A percentile compares a stretch with the other conserved stretches of the same genome.
These are phyloP conservation scores for Protomyces inundatus DNA, from an alignment of 1,139 yeast genomes.

Conservation along the genomic window DNA sequence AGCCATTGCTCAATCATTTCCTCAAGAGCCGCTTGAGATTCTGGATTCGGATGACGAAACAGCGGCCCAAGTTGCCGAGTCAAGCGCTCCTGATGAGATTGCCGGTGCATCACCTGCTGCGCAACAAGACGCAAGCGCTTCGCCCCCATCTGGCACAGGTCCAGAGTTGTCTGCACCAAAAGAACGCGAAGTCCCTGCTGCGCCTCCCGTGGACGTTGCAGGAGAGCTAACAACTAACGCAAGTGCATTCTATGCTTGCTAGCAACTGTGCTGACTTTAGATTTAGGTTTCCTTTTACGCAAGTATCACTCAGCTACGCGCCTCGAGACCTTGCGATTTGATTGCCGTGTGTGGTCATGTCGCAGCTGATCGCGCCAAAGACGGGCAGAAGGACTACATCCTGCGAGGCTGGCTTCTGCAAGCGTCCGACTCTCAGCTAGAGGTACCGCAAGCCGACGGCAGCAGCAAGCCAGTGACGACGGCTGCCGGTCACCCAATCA, in stretches of 20 bases:
- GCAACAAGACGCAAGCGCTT: not conserved
- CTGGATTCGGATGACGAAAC: not conserved
- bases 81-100: not conserved
- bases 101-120: not conserved
- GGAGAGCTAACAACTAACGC: not conserved
- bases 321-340: not conserved
- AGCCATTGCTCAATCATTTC: no score
- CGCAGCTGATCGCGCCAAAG: not conserved
- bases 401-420: not conserved
- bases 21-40: no score
- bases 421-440: not conserved
- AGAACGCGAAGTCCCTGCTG: not conserved
- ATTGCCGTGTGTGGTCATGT: not conserved
- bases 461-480: slow-evolving; percentile 1
- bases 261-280: not conserved
- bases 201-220: not conserved
- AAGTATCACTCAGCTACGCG: not conserved
- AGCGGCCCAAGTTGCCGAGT: not conserved
- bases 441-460: not conserved
- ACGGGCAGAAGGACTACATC: not conserved
- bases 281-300: not conserved
- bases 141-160: not conserved
- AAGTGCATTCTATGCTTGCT: not conserved
- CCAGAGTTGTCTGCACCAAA: not conserved
- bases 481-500: not conserved